phyloP scores from a whole-genome alignment of 306 rosid species.

The Quercus bicolor region DNA sequence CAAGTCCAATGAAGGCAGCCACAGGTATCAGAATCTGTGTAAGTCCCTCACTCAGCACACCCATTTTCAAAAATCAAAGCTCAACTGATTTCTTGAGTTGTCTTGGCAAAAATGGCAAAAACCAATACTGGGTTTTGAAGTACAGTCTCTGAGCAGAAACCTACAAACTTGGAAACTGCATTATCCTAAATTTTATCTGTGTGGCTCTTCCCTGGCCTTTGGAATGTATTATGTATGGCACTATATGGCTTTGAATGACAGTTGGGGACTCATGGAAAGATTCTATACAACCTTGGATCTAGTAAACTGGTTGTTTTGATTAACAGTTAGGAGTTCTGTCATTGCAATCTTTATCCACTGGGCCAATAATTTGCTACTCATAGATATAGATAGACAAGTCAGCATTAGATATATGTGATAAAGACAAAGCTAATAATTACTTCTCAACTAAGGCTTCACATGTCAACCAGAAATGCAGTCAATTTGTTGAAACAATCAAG shows the following conservation, averaged over 20 bases:
- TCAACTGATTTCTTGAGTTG: conserved; percentile 12
- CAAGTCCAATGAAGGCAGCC: conserved; percentile 54
- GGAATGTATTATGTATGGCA: conserved; percentile 13
- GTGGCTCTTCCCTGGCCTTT: conserved; percentile 17
- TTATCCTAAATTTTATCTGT: not conserved
- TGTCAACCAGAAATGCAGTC: not conserved
- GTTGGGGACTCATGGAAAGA: conserved; percentile 20
- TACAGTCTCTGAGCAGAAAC: not conserved
- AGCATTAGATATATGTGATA: not conserved
- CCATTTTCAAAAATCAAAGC: conserved; percentile 39
- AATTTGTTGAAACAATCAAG: too few species aligned
- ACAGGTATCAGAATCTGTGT: conserved; percentile 56
- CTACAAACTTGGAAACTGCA: not conserved
- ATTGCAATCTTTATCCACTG: not conserved
- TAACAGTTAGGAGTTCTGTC: conserved; percentile 19
- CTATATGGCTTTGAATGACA: conserved; percentile 42
- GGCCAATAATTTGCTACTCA: not conserved
- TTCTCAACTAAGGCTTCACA: not conserved
- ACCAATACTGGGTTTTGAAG: conserved; percentile 7
- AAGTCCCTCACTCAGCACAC: conserved; percentile 44
- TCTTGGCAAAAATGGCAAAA: conserved; percentile 1
- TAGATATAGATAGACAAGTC: conserved; percentile 9
- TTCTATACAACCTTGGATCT: not conserved
- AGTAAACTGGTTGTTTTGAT: conserved; percentile 40
- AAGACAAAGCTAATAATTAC: conserved; percentile 2